These are phyloP conservation scores for Russula foetens DNA, from an alignment of 768 basidiomycete species.

Conservation along the genomic window DNA sequence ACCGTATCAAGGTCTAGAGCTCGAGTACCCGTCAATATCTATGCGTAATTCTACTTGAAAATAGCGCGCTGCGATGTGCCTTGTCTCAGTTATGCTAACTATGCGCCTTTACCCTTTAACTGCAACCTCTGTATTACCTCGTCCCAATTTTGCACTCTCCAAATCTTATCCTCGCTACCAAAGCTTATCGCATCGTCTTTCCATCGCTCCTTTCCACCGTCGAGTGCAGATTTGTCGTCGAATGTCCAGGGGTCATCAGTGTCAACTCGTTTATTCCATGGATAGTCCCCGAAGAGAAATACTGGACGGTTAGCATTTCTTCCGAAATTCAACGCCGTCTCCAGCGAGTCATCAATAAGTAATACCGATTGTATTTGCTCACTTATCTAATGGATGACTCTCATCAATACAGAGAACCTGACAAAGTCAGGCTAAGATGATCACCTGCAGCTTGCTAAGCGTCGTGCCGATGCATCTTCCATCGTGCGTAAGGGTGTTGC, in stretches of 20 bases:
- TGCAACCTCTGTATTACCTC: conserved; percentile 4
- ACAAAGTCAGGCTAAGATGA: not conserved
- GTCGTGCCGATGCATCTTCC: conserved; percentile 9
- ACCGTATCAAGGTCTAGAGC: not conserved
- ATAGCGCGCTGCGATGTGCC: not conserved
- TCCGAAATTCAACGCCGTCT: conserved; percentile 14
- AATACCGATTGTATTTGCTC: not conserved
- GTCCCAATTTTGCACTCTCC: conserved; percentile 7
- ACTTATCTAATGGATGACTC: conserved; percentile 1
- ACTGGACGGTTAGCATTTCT: conserved; percentile 1
- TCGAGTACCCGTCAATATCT: not conserved
- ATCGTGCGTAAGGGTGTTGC: not conserved
- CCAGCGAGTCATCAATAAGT: conserved; percentile 15
- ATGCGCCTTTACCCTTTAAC: not conserved
- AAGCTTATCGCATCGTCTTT: conserved; percentile 10
- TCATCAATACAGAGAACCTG: not conserved
- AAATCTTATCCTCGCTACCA: conserved; percentile 8
- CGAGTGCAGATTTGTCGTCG: conserved; percentile 11
- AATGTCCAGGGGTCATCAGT: conserved; percentile 7
- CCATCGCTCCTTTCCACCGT: conserved; percentile 17
- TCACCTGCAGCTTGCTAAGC: conserved; percentile 14
- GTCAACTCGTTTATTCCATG: conserved; percentile 18
- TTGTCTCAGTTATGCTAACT: not conserved
- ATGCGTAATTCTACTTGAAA: not conserved
- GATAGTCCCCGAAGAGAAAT: conserved; percentile 14